Evolutionary conservation across 2,329 filamentous ascomycete genomes (phyloP).

Genomic region (Metarhizium anisopliae): DNA sequence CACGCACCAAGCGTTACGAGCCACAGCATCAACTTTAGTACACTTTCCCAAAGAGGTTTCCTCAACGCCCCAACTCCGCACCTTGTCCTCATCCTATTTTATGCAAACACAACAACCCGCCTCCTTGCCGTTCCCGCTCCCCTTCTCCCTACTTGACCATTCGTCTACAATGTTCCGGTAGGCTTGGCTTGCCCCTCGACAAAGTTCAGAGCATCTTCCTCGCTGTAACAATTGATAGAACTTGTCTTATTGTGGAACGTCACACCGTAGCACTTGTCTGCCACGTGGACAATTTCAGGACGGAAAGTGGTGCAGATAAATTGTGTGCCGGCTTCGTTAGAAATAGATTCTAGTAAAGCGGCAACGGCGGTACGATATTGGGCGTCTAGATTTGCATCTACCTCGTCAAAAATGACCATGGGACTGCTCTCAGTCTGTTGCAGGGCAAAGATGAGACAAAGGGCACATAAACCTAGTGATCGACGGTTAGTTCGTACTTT

Average conservation of each 20-base stretch:
- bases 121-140: not conserved
- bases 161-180: constrained; percentile 8
- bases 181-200: constrained; percentile 69
- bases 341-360: constrained; percentile 73
- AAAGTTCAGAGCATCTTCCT: constrained; percentile 83
- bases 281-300: constrained; percentile 89
- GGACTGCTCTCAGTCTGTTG: constrained; percentile 95
- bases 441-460: constrained; percentile 98
- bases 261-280: constrained; percentile 96
- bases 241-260: constrained; percentile 91
- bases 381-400: constrained; percentile 94
- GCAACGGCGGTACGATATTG: constrained; percentile 97
- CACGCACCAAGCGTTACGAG: not conserved
- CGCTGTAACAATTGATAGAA: constrained; percentile 81
- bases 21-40: not conserved
- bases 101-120: not conserved
- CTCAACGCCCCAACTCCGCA: not conserved
- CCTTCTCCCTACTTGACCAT: not conserved
- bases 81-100: not conserved
- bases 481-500: constrained; percentile 12
- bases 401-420: constrained; percentile 98
- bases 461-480: constrained; percentile 69
- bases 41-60: not conserved
- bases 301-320: constrained; percentile 99
- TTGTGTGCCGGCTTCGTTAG: constrained; percentile 56